phyloP scores from a whole-genome alignment of 2,329 filamentous ascomycete genomes.

The Aspergillus aculeatinus region DNA sequence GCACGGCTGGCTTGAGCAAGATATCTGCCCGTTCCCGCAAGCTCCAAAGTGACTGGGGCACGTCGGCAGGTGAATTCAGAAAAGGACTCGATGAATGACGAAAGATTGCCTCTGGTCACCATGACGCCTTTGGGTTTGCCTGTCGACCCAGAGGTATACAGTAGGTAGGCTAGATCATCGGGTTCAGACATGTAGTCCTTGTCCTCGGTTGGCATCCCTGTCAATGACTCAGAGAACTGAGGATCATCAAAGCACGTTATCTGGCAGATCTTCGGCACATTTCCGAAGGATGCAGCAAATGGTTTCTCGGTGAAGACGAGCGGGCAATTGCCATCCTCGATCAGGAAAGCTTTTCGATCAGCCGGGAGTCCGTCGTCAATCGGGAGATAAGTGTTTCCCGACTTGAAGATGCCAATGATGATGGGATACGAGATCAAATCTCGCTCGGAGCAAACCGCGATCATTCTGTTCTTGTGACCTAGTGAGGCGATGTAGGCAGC shows the following conservation, averaged over 20 bases:
- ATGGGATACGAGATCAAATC: constrained; percentile 29
- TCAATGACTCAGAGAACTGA: constrained; percentile 16
- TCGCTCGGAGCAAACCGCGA: constrained; percentile 31
- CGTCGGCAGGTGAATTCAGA: constrained; percentile 27
- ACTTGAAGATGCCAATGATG: constrained; percentile 34
- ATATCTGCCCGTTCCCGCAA: constrained; percentile 31
- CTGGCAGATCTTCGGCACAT: constrained; percentile 20
- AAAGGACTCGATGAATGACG: constrained; percentile 31
- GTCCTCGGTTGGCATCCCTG: constrained; percentile 19
- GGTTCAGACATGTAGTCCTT: constrained; percentile 16
- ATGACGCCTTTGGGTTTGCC: constrained; percentile 96
- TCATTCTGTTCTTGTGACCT: constrained; percentile 25
- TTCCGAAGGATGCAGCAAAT: constrained; percentile 19
- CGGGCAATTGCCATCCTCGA: constrained; percentile 29
- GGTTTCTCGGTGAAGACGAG: constrained; percentile 30
- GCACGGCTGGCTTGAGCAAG: constrained; percentile 36
- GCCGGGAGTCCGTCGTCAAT: constrained; percentile 33
- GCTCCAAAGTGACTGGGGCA: constrained; percentile 24
- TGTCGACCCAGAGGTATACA: constrained; percentile 93
- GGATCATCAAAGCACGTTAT: constrained; percentile 25
- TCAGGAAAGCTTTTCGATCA: constrained; percentile 31
- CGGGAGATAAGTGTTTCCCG: constrained; percentile 37
- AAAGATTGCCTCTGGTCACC: constrained; percentile 65
- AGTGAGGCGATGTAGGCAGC: constrained; percentile 24
- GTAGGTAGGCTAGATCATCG: constrained; percentile 48